These are phyloP conservation scores for Syzygium syzygioides DNA, from an alignment of 441 rosid genomes.

Conservation along the genomic window DNA sequence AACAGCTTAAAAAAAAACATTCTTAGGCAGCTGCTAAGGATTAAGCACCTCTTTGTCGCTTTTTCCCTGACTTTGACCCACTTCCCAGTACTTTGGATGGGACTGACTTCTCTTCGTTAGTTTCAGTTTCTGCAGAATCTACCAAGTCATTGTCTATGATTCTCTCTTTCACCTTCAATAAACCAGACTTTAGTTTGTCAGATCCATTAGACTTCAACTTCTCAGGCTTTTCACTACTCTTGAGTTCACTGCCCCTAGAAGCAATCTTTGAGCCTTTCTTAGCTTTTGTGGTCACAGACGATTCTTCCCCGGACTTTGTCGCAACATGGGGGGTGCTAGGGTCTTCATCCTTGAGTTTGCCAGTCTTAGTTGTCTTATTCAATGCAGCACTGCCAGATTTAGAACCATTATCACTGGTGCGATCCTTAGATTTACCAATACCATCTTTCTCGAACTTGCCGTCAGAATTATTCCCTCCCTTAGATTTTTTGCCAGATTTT, in stretches of 20 bases:
- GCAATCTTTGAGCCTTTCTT: conserved; percentile 43
- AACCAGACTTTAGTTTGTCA: conserved; percentile 47
- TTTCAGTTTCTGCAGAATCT: conserved; percentile 41
- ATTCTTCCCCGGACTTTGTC: conserved; percentile 40
- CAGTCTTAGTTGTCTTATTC: conserved; percentile 26
- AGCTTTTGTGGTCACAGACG: conserved; percentile 35
- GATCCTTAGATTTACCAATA: conserved; percentile 31
- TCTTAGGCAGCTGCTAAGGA: not conserved
- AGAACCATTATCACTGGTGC: conserved; percentile 27
- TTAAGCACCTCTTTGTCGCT: conserved; percentile 47
- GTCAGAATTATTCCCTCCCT: conserved; percentile 33
- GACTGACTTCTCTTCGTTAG: conserved; percentile 32
- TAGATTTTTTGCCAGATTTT: conserved; percentile 39
- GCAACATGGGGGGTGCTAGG: conserved; percentile 24
- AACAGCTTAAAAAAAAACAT: not conserved
- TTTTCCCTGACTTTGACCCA: conserved; percentile 51
- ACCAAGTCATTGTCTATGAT: conserved; percentile 35
- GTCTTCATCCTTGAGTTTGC: conserved; percentile 51
- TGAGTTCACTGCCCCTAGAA: conserved; percentile 16
- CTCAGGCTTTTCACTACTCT: conserved; percentile 34
- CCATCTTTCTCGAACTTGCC: conserved; percentile 30
- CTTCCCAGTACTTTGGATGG: conserved; percentile 48
- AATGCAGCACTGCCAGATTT: conserved; percentile 28
- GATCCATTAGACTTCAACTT: conserved; percentile 21
- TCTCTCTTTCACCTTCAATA: conserved; percentile 48